phyloP scores from a whole-genome alignment of 2,329 filamentous ascomycete species.

The Knoxdaviesia proteae region DNA sequence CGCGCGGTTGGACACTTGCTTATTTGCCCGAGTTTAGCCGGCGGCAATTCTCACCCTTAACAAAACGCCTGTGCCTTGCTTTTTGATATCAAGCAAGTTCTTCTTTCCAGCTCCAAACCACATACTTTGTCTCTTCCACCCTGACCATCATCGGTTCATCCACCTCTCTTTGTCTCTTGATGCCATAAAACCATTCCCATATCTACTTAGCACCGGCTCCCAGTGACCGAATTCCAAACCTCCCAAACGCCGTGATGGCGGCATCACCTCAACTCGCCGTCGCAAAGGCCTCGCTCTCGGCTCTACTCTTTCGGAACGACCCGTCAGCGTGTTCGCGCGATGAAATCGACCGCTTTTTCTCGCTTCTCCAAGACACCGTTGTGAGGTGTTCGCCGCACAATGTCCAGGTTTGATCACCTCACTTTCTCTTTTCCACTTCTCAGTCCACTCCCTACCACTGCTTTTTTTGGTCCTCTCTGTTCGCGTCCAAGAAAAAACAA shows the following conservation, averaged over 20 bases:
- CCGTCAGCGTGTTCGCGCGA: conserved; percentile 47
- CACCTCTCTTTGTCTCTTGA: no score
- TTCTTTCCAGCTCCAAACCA: neutral
- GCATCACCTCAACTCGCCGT: conserved; percentile 53
- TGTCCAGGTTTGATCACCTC: conserved; percentile 61
- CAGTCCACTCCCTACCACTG: conserved; percentile 2
- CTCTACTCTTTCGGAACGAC: conserved; percentile 52
- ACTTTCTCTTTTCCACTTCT: conserved; percentile 8
- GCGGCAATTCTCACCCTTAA: no score
- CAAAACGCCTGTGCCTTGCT: no score
- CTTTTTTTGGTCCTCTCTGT: conserved; percentile 7
- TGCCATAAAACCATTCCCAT: no score
- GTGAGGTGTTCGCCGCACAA: conserved; percentile 57
- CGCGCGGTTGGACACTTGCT: no score
- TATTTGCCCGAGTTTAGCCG: no score
- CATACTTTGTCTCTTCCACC: neutral
- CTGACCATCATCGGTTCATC: no score
- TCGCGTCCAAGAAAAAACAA: neutral
- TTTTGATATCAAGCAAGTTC: neutral
- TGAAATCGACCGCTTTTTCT: conserved; percentile 49
- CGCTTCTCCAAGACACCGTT: conserved; percentile 41
- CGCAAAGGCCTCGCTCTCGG: conserved; percentile 58
- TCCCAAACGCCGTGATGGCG: conserved; percentile 19
- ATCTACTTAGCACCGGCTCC: no score
- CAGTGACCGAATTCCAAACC: neutral